phyloP scores from a whole-genome alignment of 345 rosid genomes.

The Syzygium grande region DNA sequence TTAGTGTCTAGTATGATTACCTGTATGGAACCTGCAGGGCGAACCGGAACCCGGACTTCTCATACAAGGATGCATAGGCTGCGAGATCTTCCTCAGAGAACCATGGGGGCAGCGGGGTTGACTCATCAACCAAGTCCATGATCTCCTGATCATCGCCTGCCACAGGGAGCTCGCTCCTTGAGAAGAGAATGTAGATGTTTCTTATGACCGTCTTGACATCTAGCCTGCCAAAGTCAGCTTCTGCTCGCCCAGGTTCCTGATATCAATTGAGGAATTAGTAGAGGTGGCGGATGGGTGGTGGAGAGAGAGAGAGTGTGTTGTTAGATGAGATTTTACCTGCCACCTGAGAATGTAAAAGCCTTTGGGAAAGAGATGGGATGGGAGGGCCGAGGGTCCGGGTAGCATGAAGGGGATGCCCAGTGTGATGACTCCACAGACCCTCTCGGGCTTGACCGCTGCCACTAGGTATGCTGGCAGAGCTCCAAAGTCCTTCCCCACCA shows the following conservation, averaged over 20 bases:
- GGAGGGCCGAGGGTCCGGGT: constrained; percentile 10
- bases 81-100: constrained; percentile 36
- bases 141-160: constrained; percentile 36
- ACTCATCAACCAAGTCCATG: constrained; percentile 42
- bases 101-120: constrained; percentile 39
- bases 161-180: constrained; percentile 16
- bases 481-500: constrained; percentile 37
- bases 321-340: constrained; percentile 12
- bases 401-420: constrained; percentile 28
- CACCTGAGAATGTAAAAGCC: constrained; percentile 32
- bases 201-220: constrained; percentile 34
- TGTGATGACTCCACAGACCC: constrained; percentile 21
- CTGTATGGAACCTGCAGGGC: constrained; percentile 43
- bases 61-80: constrained; percentile 29
- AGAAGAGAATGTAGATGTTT: constrained; percentile 40
- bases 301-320: not conserved
- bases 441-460: constrained; percentile 15
- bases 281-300: not conserved
- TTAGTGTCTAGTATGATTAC: constrained; percentile 3
- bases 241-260: constrained; percentile 42
- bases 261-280: not conserved
- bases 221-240: constrained; percentile 39
- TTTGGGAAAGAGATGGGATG: constrained; percentile 14
- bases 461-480: constrained; percentile 16
- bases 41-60: constrained; percentile 33